Evolutionary conservation across 2,329 filamentous ascomycete species (phyloP).

Genomic region (Arachnomyces sp.): DNA sequence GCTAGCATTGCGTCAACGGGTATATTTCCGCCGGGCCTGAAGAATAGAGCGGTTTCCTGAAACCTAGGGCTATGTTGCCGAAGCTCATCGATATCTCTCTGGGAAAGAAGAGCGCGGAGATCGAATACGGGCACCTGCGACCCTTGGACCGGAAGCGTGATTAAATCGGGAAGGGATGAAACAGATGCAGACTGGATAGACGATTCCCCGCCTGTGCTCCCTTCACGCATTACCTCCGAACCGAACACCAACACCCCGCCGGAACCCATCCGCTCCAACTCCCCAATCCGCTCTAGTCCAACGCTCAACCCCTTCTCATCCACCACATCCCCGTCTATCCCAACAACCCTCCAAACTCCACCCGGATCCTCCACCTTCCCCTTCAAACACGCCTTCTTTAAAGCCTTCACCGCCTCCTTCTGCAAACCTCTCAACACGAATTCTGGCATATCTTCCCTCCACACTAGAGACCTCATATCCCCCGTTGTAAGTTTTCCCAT

Average conservation of each 20-base stretch:
- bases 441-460: conserved; percentile 42
- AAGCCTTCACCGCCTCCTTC: conserved; percentile 25
- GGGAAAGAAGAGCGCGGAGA: conserved; percentile 24
- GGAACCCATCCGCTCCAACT: conserved; percentile 12
- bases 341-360: conserved; percentile 23
- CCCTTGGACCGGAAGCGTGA: conserved; percentile 22
- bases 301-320: conserved; percentile 12
- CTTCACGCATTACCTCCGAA: too few species aligned
- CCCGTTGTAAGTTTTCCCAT: conserved; percentile 18
- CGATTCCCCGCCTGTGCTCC: background rate
- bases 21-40: conserved; percentile 22
- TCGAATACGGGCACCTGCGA: conserved; percentile 32
- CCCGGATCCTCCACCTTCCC: conserved; percentile 14
- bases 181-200: background rate
- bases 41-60: conserved; percentile 26
- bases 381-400: conserved; percentile 26
- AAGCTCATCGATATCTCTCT: conserved; percentile 24
- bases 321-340: conserved; percentile 8
- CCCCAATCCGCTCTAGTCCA: conserved; percentile 18
- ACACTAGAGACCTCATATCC: conserved; percentile 30
- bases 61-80: conserved; percentile 21
- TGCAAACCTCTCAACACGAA: conserved; percentile 34
- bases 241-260: background rate
- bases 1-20: conserved; percentile 26
- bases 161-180: conserved; percentile 18